Evolutionary conservation across 2,329 filamentous ascomycete species (phyloP), one percentile per base, ranked within the genome.

Genomic region (Botrytis tulipae): DNA sequence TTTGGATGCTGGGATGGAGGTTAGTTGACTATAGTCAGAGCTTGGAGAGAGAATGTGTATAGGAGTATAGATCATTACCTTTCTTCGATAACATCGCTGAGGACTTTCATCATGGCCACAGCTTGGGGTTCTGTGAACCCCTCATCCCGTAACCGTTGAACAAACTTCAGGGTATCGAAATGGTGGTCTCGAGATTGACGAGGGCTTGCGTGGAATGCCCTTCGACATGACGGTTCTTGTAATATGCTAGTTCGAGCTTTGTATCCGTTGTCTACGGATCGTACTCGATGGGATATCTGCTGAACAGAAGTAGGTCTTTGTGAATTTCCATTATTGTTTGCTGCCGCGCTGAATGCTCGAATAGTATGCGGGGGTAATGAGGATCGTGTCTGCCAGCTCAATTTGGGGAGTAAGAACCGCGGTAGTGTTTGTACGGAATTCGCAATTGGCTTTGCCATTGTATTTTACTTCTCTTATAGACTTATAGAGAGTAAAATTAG

Each of bases 131-230:
- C 95, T 37, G 94, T 97, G 82, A 98, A 98, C 0, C 96, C 96
- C 82, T 99, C 96, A 77, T 89, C 89, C 82, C 95, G 91, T 59
- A 99, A 86, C 70, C 93, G 88, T 84, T 97, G 93, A 57, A 99
- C 95, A 81, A 99, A 97, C 84, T 97, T 98, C 75, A 99, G 88
- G 0, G 96, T 99, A 83, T 99, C 96, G 82, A 99, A 99, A 83
- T 99, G 95, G 83, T 99, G 96, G 80, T 98, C 95, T 76, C 92
- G 89, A 70, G 82, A 81, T 69, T 85, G 87, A 54, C 83, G 79
- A 3, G 88, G 82, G 0, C 93, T 92, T 51, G 90, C 88, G 82
- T 94, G 92, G 82, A 98, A 95, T 0, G 85, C 83, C 74, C 86
- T 76, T 25, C 70, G 73, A 51, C 76, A 73, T 10, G 73, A 70